Evolutionary conservation across 2,329 filamentous ascomycete genomes (phyloP).

Genomic region (Phoma sp.): DNA sequence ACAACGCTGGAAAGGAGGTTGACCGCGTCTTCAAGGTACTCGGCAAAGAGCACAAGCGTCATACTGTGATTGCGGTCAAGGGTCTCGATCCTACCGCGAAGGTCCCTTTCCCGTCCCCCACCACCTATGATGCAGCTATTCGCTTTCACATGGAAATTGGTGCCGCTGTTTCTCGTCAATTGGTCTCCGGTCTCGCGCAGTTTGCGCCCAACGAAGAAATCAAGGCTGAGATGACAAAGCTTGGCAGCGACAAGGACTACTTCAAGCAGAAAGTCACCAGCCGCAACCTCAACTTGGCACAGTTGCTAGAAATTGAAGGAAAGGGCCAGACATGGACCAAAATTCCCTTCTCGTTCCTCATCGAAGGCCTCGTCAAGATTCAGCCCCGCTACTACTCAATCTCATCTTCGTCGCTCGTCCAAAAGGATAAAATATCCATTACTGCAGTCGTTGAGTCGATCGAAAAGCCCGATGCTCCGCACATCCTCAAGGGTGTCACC

Average conservation of each 20-base stretch:
- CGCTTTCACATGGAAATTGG: slow-evolving; percentile 98
- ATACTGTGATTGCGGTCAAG: slow-evolving; percentile 86
- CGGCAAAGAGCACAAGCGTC: slow-evolving; percentile 75
- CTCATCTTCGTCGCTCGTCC: slow-evolving; percentile 91
- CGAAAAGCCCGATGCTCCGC: slow-evolving; percentile 74
- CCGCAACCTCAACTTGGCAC: slow-evolving; percentile 87
- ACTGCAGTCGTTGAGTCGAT: slow-evolving; percentile 93
- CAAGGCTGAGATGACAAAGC: slow-evolving; percentile 86
- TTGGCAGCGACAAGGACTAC: slow-evolving; percentile 93
- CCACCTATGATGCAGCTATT: slow-evolving; percentile 90
- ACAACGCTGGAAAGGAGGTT: slow-evolving; percentile 89
- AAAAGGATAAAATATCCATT: slow-evolving; percentile 93
- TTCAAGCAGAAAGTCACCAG: slow-evolving; percentile 85
- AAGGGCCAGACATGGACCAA: slow-evolving; percentile 78
- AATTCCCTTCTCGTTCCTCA: slow-evolving; percentile 91
- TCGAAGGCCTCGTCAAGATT: slow-evolving; percentile 92
- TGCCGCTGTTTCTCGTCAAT: slow-evolving; percentile 94
- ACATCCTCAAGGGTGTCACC: slow-evolving; percentile 88
- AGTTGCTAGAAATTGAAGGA: slow-evolving; percentile 75
- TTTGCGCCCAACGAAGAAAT: slow-evolving; percentile 85
- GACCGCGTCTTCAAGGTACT: slow-evolving; percentile 85
- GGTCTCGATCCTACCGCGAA: slow-evolving; percentile 93
- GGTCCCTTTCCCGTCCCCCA: slow-evolving; percentile 95
- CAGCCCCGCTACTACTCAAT: slow-evolving; percentile 99
- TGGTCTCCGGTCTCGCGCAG: slow-evolving; percentile 82